These are phyloP conservation scores for Epichloe coenophiala DNA, from an alignment of 2,329 filamentous ascomycete species.

Conservation along the genomic window DNA sequence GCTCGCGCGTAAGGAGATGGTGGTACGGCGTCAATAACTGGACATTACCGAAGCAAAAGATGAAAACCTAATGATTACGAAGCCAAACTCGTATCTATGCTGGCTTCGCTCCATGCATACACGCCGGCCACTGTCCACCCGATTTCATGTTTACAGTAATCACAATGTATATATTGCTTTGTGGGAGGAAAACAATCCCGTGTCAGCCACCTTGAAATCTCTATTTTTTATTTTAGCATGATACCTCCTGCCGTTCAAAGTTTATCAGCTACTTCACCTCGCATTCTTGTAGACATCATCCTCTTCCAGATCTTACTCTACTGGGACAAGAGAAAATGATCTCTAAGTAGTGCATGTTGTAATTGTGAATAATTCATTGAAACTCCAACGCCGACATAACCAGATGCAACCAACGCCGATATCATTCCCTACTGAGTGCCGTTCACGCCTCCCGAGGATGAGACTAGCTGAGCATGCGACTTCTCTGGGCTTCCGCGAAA, in stretches of 20 bases:
- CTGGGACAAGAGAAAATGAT: not conserved
- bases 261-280: not conserved
- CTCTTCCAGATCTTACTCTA: not conserved
- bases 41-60: slow-evolving; percentile 48
- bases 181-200: not conserved
- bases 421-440: slow-evolving; percentile 13
- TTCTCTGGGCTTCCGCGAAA: slow-evolving; percentile 52
- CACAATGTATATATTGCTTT: not conserved
- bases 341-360: not conserved
- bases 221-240: not conserved
- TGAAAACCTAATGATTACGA: not conserved
- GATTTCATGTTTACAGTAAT: not conserved
- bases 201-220: not conserved
- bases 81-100: not conserved
- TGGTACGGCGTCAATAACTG: slow-evolving; percentile 95
- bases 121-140: not conserved
- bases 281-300: not conserved
- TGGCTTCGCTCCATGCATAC: not conserved
- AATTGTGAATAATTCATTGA: not conserved
- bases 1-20: slow-evolving; percentile 72
- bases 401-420: slow-evolving; percentile 6
- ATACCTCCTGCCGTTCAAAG: not conserved
- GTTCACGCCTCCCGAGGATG: slow-evolving; percentile 19
- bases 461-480: slow-evolving; percentile 20
- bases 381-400: slow-evolving; percentile 5